A percentile compares a stretch with the other conserved stretches of the same genome.
These are phyloP conservation scores for Boletus coccyginus DNA, from an alignment of 768 basidiomycete species.

Conservation along the genomic window DNA sequence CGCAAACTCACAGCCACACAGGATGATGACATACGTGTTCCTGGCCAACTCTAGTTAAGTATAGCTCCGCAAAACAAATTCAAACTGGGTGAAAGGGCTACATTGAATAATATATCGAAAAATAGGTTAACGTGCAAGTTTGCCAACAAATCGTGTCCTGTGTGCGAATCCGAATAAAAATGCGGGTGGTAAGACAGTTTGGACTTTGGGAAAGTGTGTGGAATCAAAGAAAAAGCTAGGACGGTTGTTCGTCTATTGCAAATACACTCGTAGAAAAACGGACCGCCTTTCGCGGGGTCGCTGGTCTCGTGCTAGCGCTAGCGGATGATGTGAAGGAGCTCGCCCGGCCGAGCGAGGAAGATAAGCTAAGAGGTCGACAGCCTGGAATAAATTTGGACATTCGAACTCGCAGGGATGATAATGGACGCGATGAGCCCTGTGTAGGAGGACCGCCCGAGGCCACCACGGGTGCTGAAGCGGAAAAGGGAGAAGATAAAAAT, in stretches of 20 bases:
- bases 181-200: conserved; percentile 18
- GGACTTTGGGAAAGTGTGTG: conserved; percentile 1
- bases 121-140: conserved; percentile 20
- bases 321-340: conserved; percentile 33
- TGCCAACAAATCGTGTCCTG: conserved; percentile 17
- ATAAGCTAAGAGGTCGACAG: conserved; percentile 36
- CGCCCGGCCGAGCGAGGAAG: conserved; percentile 33
- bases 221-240: conserved; percentile 8
- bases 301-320: conserved; percentile 36
- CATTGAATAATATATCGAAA: conserved; percentile 30
- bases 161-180: conserved; percentile 21
- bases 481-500: conserved; percentile 8
- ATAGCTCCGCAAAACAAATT: conserved; percentile 1
- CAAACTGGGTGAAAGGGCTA: conserved; percentile 22
- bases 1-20: conserved; percentile 29
- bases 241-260: conserved; percentile 23
- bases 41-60: conserved; percentile 1
- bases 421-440: conserved; percentile 26
- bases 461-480: conserved; percentile 35
- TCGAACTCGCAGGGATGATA: conserved; percentile 43
- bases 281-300: conserved; percentile 56
- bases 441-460: conserved; percentile 32
- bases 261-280: conserved; percentile 53
- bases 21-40: conserved; percentile 17
- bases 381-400: conserved; percentile 53